Base-by-base conservation (phyloP, 352 stramenopile species). In the Globisporangium apiculatum region DNA sequence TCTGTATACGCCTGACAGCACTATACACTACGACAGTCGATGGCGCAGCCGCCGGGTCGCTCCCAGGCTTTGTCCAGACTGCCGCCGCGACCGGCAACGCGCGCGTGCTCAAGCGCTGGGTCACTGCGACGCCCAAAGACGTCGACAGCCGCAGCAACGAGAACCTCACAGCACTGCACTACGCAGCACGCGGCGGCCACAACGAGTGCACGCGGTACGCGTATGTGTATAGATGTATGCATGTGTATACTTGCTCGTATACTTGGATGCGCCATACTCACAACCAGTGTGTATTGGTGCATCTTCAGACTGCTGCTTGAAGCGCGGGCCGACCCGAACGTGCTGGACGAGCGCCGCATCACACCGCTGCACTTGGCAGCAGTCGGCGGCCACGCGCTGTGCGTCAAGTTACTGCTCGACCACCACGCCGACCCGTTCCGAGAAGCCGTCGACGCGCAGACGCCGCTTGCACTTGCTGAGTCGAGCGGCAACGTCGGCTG, bases 141-240 rank as follows among this genome's bases (percentile, higher is more conserved):
- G 56, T 93, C 12, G 77, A 93, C 59, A 74, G 71, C 14, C 73
- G 79, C 35, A 93, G 83, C 63, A 37, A 50, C 2, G 83, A 93
- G 65, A 93, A 93, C 66, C 69, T 89, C 57, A 88, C 79, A n/a
- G 83, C 80, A 43, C 62, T 93, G 48, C 83, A 93, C 38, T 93
- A 93, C 55, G 71, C 79, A 3, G 70, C 83, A 15, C 78, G 83
- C 10, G 75, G 80, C 51, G 83, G 83, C 45, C 83, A 93, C 66
- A 89, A 88, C 49, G 83, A 93, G 66, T 91, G 83, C 62, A 81
- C 77, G 41, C 65, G 78, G 70, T 78, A 52, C 17, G 50, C n/a
- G 14, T 9, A 43, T 24, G 35, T 42, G 40, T 12, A 51, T 31
- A 2, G 14, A 7, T 53, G n/a, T 46, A 49, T 15, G 40, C n/a